phyloP scores from a whole-genome alignment of 2,329 filamentous ascomycete species.

The Gyromitra esculenta region DNA sequence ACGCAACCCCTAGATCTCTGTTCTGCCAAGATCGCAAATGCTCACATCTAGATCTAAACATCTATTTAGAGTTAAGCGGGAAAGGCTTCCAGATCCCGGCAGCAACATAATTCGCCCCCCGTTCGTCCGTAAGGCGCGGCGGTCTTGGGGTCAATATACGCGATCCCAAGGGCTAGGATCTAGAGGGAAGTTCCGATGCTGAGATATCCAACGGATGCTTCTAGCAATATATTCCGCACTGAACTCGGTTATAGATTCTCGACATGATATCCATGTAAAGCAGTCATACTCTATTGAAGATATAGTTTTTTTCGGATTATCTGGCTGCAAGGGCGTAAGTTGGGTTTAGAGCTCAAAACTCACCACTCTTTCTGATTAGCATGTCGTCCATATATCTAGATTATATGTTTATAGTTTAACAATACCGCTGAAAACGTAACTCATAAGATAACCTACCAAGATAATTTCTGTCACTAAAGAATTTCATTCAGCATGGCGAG shows the following conservation, averaged over 20 bases:
- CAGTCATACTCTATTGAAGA: conserved; percentile 17
- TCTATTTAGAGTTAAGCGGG: conserved; percentile 32
- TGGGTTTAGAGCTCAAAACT: conserved; percentile 17
- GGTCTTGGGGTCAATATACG: neutral
- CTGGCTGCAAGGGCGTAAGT: conserved; percentile 6
- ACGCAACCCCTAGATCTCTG: conserved; percentile 5
- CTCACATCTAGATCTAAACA: conserved; percentile 11
- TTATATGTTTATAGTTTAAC: neutral
- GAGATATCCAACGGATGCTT: neutral
- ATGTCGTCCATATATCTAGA: no score
- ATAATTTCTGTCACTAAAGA: neutral
- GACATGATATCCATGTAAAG: neutral
- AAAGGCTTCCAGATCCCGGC: conserved; percentile 9
- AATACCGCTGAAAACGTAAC: neutral
- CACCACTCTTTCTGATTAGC: neutral
- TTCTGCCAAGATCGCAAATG: conserved; percentile 2
- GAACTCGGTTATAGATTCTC: conserved; percentile 1
- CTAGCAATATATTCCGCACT: conserved; percentile 13
- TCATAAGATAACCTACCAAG: neutral
- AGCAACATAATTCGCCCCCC: neutral
- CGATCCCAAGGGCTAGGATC: conserved; percentile 11
- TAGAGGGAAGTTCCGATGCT: neutral
- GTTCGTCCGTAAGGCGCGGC: neutral
- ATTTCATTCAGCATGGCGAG: neutral
- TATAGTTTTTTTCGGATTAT: conserved; percentile 22